Evolutionary conservation across 805 yeast genomes (phyloP), one percentile per base, ranked within the genome.

Genomic region (Metschnikowia henanensis): DNA sequence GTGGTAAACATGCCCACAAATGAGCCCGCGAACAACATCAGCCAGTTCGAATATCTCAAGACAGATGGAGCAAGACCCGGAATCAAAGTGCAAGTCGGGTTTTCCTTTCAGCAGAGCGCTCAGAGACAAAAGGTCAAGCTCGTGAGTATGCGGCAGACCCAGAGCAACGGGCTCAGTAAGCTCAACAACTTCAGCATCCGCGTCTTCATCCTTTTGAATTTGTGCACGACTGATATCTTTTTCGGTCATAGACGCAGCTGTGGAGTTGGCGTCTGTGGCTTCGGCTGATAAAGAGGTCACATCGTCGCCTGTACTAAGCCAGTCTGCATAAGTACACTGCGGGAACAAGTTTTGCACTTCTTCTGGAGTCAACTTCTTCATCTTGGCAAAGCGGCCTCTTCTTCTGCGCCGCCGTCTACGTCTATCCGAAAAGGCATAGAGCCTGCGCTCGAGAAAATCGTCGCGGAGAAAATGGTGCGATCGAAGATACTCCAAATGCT

Each of bases 1-100:
- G 57, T 87, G 96, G 73, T 82, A 87, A 2, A 84, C 89, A 62
- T 87, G 96, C 3, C 90, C 89, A 65, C 96, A 87, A 9, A 85
- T 69, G 34, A 88, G 70, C 0, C 88, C 88, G 38, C 95, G 76
- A 2, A 87, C 88, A 1, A 62, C 58, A 40, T 84, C 88, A 12
- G 75, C 81, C 38, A 76, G 76, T 50, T 79, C 84, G 42, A 84
- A 72, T 4, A 68, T 61, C 31, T 87, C 95, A 28, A 87, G 70
- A 61, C 95, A 87, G 51, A 87, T 83, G 10, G 92, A 90, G 70
- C 95, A 87, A 1, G 76, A 62, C 9, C 90, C 94, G 1, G 86
- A 80, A 30, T 81, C 76, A 54, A 69, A 81, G 54, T 81, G 87
- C 20, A 65, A 60, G 36, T 64, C 62, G n/a, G 45, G 33, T 17